These are phyloP conservation scores for Colletotrichum gigasporum DNA, from an alignment of 2,329 filamentous ascomycete species.

Conservation along the genomic window DNA sequence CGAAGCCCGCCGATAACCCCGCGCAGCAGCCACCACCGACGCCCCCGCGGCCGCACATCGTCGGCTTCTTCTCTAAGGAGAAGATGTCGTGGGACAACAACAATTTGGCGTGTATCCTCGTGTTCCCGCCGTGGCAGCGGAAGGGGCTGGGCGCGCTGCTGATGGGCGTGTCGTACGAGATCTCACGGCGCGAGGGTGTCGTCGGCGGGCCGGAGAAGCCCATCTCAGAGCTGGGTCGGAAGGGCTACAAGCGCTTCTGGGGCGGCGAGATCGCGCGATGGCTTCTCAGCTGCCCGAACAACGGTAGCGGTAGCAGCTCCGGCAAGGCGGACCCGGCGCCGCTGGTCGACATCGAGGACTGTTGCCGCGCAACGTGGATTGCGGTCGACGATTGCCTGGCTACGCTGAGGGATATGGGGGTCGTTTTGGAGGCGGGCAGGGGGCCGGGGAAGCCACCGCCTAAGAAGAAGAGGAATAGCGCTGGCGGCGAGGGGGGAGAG, in stretches of 20 bases:
- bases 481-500: constrained; percentile 29
- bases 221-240: constrained; percentile 83
- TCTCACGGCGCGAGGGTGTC: constrained; percentile 83
- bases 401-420: constrained; percentile 82
- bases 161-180: constrained; percentile 93
- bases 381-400: constrained; percentile 82
- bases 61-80: constrained; percentile 99
- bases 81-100: constrained; percentile 99
- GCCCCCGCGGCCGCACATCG: constrained; percentile 63
- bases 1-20: constrained; percentile 28
- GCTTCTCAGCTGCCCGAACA: constrained; percentile 51
- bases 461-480: constrained; percentile 21
- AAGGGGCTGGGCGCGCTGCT: constrained; percentile 88
- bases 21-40: constrained; percentile 20
- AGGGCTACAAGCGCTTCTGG: constrained; percentile 89
- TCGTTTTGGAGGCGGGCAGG: constrained; percentile 68
- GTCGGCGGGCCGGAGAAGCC: constrained; percentile 95
- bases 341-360: constrained; percentile 73
- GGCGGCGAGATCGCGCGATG: constrained; percentile 82
- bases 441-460: constrained; percentile 48
- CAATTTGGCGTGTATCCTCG: constrained; percentile 93
- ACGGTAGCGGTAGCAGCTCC: background rate
- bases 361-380: constrained; percentile 85
- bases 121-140: constrained; percentile 95
- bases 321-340: constrained; percentile 32